Evolutionary conservation across 768 basidiomycete genomes (phyloP), one percentile per base, ranked within the genome.

Genomic region (Tulasnella sp.): DNA sequence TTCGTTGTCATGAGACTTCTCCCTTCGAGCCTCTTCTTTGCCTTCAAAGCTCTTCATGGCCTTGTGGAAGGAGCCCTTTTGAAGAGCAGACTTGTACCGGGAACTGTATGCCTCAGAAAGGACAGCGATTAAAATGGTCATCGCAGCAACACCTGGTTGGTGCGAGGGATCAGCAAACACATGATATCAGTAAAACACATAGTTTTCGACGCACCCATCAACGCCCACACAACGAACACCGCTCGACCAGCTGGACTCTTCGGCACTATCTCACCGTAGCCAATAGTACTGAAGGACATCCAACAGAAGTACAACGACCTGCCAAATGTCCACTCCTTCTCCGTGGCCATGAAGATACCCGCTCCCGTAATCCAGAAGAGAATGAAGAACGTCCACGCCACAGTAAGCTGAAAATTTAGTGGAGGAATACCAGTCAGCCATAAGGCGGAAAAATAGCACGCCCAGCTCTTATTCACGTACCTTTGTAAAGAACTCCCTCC

Each of bases 331-430:
- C 93, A 95, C 34, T 68, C 62, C 0, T 85, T 85, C 83, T 95
- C 93, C 0, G 92, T 93, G n/a, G 84, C 83, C 83, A 85, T 88
- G 81, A 95, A 95, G 58, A 94, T 90, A 1, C 86, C 88, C 4
- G 92, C 89, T 3, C 94, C 93, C n/a, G 89, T 86, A 82, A 90
- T 86, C 94, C 94, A 96, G 86, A 96, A 96, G n/a, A 88, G 81
- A 31, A 94, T 83, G 85, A 95, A 95, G 40, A 92, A 81, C 0
- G 84, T 74, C 86, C 90, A 89, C 0, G 91, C 90, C 27, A 93
- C 84, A 1, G 82, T 71, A 40, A 88, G 83, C 87, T 88, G 78
- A 0, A 79, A 38, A 48, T 38, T 19, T 14, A 8, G n/a, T 10
- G 6, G 10, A 7, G 10, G 34, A 68, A 40, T 8, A 39, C 34